These are phyloP conservation scores for Xylariaceae sp. DNA, from an alignment of 2,329 filamentous ascomycete genomes.

Conservation along the genomic window DNA sequence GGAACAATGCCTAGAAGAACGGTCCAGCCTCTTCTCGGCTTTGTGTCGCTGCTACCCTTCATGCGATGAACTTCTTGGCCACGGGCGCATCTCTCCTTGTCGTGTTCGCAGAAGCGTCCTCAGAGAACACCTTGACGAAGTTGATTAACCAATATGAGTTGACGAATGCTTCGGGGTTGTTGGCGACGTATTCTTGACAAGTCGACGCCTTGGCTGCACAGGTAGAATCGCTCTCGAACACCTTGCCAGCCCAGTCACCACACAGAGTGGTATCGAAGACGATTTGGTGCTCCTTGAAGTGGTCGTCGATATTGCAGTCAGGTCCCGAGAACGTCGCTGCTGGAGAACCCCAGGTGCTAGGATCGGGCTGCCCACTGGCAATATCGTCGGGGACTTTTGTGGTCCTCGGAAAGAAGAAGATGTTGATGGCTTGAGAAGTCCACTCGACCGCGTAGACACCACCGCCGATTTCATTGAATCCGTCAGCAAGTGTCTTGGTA, in stretches of 20 bases:
- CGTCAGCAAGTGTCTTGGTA: conserved; percentile 63
- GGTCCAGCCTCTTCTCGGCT: conserved; percentile 4
- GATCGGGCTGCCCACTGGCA: conserved; percentile 60
- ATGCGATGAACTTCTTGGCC: conserved; percentile 28
- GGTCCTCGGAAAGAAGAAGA: conserved; percentile 79
- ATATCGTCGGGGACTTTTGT: conserved; percentile 66
- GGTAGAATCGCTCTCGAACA: conserved; percentile 61
- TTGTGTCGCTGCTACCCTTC: conserved; percentile 1
- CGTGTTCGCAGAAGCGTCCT: conserved; percentile 4
- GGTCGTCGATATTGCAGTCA: conserved; percentile 69
- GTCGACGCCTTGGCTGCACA: conserved; percentile 64
- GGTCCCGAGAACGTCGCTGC: conserved; percentile 67
- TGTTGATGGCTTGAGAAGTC: conserved; percentile 69
- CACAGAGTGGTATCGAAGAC: conserved; percentile 86
- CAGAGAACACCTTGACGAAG: conserved; percentile 64
- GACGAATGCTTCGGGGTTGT: conserved; percentile 70
- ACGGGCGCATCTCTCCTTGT: conserved; percentile 6
- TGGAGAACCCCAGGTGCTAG: conserved; percentile 69
- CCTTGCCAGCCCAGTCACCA: conserved; percentile 79
- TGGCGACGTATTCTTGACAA: conserved; percentile 72
- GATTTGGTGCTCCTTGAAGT: conserved; percentile 75
- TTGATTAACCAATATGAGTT: conserved; percentile 80
- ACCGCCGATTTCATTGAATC: conserved; percentile 71
- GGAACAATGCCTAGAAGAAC: conserved; percentile 1
- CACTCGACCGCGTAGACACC: conserved; percentile 78